phyloP scores from a whole-genome alignment of 129 eudicot species.

The Helianthus tuberosus region DNA sequence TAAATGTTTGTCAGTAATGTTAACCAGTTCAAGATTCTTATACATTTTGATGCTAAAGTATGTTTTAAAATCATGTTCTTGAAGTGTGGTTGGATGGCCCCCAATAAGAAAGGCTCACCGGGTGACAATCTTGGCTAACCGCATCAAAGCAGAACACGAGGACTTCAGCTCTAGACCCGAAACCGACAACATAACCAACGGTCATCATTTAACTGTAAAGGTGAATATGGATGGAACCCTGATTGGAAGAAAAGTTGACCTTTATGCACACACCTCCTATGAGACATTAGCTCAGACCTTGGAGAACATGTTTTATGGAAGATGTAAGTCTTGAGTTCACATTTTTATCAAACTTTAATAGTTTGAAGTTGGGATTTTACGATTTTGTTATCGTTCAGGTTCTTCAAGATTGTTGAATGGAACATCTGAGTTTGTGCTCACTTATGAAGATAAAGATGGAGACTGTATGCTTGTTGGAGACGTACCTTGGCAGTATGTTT shows the following conservation, averaged over 20 bases:
- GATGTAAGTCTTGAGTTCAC: constrained; percentile 41
- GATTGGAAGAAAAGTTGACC: constrained; percentile 92
- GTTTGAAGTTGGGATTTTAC: background rate
- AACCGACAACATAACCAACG: constrained; percentile 23
- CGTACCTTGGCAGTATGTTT: constrained; percentile 87
- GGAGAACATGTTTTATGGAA: constrained; percentile 71
- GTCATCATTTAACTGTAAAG: constrained; percentile 68
- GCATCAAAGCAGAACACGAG: constrained; percentile 56
- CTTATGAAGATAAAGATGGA: constrained; percentile 95
- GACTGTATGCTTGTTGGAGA: constrained; percentile 99
- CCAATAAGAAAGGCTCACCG: constrained; percentile 71
- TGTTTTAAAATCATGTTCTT: constrained; percentile 17
- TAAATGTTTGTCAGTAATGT: background rate
- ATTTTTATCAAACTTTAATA: constrained; percentile 4
- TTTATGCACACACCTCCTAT: constrained; percentile 75
- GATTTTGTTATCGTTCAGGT: constrained; percentile 10
- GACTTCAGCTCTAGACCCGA: constrained; percentile 32
- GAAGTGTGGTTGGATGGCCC: constrained; percentile 97
- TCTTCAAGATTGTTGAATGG: constrained; percentile 66
- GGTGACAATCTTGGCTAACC: constrained; percentile 64
- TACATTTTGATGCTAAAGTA: background rate
- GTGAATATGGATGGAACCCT: constrained; percentile 93
- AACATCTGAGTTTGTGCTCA: constrained; percentile 84
- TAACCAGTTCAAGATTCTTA: constrained; percentile 12
- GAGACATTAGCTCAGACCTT: constrained; percentile 67